These are phyloP conservation scores for Sporothrix humicola DNA, from an alignment of 2,329 filamentous ascomycete genomes.

Conservation along the genomic window DNA sequence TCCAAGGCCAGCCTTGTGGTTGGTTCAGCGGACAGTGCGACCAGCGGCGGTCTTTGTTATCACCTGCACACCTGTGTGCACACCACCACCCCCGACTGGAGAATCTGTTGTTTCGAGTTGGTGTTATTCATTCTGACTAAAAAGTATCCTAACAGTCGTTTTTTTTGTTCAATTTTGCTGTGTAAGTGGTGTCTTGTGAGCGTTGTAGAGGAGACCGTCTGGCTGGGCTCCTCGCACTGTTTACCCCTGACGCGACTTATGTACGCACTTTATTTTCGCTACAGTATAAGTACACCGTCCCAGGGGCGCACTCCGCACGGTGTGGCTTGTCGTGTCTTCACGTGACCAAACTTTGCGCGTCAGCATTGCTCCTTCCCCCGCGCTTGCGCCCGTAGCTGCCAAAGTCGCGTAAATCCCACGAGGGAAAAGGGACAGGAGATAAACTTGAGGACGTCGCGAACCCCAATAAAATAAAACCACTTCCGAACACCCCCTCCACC, in stretches of 20 bases:
- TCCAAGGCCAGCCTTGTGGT: slow-evolving; percentile 35
- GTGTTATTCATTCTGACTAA: background rate
- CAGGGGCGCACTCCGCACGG: background rate
- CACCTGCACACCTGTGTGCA: slow-evolving; percentile 21
- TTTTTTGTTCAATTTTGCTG: background rate
- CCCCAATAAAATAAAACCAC: background rate
- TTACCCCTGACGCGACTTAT: background rate
- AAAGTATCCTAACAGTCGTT: background rate
- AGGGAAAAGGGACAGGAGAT: slow-evolving; percentile 27
- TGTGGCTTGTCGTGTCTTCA: slow-evolving; percentile 29
- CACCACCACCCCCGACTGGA: background rate
- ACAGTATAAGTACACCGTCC: background rate
- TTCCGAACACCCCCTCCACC: background rate
- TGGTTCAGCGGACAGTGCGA: slow-evolving; percentile 33
- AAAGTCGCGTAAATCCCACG: slow-evolving; percentile 35
- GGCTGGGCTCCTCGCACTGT: background rate
- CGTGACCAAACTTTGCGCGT: slow-evolving; percentile 32
- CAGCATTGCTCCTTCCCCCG: slow-evolving; percentile 29
- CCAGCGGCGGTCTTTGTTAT: background rate
- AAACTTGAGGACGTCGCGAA: slow-evolving; percentile 3
- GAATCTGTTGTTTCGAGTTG: background rate
- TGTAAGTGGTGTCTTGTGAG: background rate
- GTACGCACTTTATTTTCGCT: slow-evolving; percentile 15
- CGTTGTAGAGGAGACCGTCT: background rate
- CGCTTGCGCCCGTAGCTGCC: slow-evolving; percentile 30